Percentiles rank a stretch among this genome's conserved stretches.
These are phyloP conservation scores for Glaciozyma antarctica DNA, from an alignment of 768 basidiomycete genomes.

Conservation along the genomic window DNA sequence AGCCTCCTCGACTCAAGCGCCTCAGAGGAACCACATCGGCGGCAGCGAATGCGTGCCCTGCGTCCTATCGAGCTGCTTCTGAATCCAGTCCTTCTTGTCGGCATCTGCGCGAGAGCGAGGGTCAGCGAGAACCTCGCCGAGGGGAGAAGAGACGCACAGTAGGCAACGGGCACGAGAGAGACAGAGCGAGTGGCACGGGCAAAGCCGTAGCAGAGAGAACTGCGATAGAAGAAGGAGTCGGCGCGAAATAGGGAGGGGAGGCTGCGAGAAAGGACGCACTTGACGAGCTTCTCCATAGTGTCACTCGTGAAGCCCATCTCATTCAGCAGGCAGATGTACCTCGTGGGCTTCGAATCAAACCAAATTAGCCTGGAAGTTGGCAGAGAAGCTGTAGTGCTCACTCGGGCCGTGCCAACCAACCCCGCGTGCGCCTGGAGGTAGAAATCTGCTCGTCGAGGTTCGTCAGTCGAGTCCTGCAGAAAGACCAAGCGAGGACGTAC, in stretches of 20 bases:
- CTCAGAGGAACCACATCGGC: slow-evolving; percentile 2
- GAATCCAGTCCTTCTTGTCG: slow-evolving; percentile 18
- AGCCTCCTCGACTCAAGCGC: no score
- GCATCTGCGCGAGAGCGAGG: slow-evolving; percentile 1
- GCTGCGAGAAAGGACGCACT: slow-evolving; percentile 1
- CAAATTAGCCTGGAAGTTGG: not conserved
- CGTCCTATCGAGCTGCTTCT: slow-evolving; percentile 15
- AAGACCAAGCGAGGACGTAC: no score
- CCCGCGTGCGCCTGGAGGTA: slow-evolving; percentile 32
- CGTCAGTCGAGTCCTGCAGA: no score
- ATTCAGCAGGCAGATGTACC: slow-evolving; percentile 32
- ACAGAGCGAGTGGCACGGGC: slow-evolving; percentile 33
- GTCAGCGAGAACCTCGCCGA: not conserved
- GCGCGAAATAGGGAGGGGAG: not conserved
- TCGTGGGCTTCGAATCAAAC: slow-evolving; percentile 18
- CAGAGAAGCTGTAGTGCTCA: not conserved
- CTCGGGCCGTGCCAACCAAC: slow-evolving; percentile 26
- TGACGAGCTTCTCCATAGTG: slow-evolving; percentile 21
- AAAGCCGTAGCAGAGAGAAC: slow-evolving; percentile 32
- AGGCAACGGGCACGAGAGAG: slow-evolving; percentile 28
- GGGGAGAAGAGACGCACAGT: slow-evolving; percentile 7
- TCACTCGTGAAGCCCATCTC: slow-evolving; percentile 28
- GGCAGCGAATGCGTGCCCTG: not conserved
- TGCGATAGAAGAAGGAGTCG: not conserved
- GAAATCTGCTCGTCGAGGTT: slow-evolving; percentile 3